These are phyloP conservation scores for Trypanosoma rangeli DNA, from an alignment of 208 protist genomes.

Conservation along the genomic window DNA sequence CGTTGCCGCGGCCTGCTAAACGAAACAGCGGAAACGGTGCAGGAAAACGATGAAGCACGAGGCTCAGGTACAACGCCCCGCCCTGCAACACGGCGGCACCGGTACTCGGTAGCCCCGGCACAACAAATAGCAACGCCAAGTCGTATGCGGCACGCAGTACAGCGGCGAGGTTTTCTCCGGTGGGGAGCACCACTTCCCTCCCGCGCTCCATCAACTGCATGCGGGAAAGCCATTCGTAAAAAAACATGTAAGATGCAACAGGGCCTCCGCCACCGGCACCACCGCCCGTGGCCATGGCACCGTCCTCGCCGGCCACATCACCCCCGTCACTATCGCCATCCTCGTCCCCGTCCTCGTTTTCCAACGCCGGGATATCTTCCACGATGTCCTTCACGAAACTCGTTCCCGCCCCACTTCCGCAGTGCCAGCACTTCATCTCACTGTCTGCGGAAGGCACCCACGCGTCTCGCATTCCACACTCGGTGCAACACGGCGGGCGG, in stretches of 20 bases:
- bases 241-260: conserved; percentile 58
- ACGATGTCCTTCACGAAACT: conserved; percentile 62
- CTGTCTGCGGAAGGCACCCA: conserved; percentile 66
- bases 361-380: conserved; percentile 33
- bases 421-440: conserved; percentile 68
- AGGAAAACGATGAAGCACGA: conserved; percentile 64
- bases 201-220: conserved; percentile 30
- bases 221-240: conserved; percentile 65
- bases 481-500: conserved; percentile 46
- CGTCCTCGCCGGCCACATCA: conserved; percentile 11
- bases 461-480: conserved; percentile 70
- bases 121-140: conserved; percentile 41
- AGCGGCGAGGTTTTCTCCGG: conserved; percentile 45
- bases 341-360: conserved; percentile 31
- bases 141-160: conserved; percentile 75
- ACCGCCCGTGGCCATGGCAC: conserved; percentile 6
- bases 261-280: conserved; percentile 24
- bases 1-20: conserved; percentile 12
- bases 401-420: conserved; percentile 52
- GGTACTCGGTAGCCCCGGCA: conserved; percentile 36
- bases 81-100: conserved; percentile 39
- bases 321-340: conserved; percentile 29
- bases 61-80: conserved; percentile 61
- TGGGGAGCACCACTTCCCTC: conserved; percentile 37
- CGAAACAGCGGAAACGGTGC: conserved; percentile 73